Conservation (phyloP, 805 yeast species). For the Lachancea sp. region DNA sequence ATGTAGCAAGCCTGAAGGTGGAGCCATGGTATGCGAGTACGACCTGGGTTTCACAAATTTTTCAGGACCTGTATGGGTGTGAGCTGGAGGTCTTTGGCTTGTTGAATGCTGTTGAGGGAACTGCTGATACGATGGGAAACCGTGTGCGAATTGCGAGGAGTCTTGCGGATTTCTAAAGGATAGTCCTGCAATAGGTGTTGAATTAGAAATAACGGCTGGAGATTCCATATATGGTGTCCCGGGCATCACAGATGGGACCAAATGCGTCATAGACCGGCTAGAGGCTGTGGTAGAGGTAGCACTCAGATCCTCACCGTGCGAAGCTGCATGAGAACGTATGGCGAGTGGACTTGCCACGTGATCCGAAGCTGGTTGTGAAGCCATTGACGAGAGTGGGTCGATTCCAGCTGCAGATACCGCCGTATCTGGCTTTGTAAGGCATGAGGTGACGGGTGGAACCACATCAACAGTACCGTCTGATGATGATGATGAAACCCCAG, state of each 20-base stretch:
- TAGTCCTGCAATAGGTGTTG: not conserved
- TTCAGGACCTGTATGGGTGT: conserved; percentile 13
- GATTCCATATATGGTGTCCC: not conserved
- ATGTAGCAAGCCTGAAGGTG: not conserved
- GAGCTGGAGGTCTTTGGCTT: not conserved
- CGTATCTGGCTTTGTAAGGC: not conserved
- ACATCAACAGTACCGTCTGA: no score
- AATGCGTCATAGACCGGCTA: not conserved
- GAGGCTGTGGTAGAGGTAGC: not conserved
- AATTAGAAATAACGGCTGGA: not conserved
- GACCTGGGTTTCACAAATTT: conserved; percentile 27
- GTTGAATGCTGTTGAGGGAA: not conserved
- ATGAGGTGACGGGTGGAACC: no score
- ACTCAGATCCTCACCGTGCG: not conserved
- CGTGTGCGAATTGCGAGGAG: not conserved
- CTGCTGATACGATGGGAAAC: not conserved
- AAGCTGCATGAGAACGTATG: not conserved
- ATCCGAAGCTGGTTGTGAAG: not conserved
- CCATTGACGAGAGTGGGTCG: not conserved
- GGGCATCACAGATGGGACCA: not conserved
- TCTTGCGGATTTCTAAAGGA: not conserved
- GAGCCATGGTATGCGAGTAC: conserved; percentile 21
- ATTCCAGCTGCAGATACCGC: not conserved
- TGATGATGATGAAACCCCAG: no score
- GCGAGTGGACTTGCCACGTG: not conserved